A percentile compares a stretch with the other conserved stretches of the same genome.
phyloP scores from a whole-genome alignment of 768 basidiomycete genomes.

The Scleroderma citrinum region DNA sequence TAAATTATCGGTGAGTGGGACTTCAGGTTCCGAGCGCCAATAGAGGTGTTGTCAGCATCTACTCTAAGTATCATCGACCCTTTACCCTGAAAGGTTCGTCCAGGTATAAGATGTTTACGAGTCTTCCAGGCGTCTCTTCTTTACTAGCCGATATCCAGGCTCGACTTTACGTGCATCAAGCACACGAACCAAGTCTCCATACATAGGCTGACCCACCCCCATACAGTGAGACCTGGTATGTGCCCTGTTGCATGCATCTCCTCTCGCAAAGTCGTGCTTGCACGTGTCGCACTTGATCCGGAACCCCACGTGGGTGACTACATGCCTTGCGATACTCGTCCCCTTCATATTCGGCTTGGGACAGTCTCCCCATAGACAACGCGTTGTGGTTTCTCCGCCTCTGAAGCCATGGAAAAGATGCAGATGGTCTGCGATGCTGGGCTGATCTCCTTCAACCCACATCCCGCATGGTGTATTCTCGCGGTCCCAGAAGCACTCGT shows the following conservation, averaged over 20 bases:
- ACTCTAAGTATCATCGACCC: too few species aligned
- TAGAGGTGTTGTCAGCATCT: neutral
- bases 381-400: conserved; percentile 25
- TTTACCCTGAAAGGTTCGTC: too few species aligned
- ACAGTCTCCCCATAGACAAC: conserved; percentile 28
- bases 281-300: conserved; percentile 25
- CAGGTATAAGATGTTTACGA: neutral
- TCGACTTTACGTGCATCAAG: conserved; percentile 25
- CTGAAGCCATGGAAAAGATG: conserved; percentile 25
- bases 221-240: conserved; percentile 26
- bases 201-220: conserved; percentile 27
- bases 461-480: conserved; percentile 21
- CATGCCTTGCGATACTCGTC: conserved; percentile 28
- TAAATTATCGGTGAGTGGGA: conserved; percentile 11
- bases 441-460: conserved; percentile 32
- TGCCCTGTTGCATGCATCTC: conserved; percentile 30
- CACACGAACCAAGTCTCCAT: conserved; percentile 21
- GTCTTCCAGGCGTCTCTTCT: conserved; percentile 29
- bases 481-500: conserved; percentile 27
- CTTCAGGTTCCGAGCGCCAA: neutral
- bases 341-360: conserved; percentile 25
- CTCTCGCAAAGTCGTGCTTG: conserved; percentile 28
- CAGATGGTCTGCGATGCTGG: conserved; percentile 28
- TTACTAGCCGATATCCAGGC: conserved; percentile 13
- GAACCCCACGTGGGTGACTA: conserved; percentile 28